Conservation (phyloP, 768 basidiomycete species). For the Gelatoporia subvermispora region DNA sequence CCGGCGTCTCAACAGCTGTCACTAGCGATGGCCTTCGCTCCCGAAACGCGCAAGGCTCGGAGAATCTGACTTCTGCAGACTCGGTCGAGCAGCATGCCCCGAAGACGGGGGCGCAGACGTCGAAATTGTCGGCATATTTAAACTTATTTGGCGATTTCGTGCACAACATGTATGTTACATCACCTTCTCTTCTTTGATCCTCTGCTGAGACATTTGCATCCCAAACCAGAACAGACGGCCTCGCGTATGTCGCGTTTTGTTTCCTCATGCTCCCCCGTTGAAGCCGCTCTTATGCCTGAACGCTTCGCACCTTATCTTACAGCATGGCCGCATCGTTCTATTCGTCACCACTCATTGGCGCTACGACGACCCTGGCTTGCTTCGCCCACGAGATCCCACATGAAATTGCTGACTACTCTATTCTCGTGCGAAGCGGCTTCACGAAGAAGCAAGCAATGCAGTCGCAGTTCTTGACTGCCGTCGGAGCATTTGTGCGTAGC, state of each 20-base stretch:
- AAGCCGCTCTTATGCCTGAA: constrained; percentile 8
- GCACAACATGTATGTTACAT: constrained; percentile 73
- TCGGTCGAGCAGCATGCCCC: constrained; percentile 18
- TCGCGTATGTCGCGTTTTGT: constrained; percentile 54
- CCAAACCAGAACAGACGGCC: constrained; percentile 73
- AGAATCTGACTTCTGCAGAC: constrained; percentile 20
- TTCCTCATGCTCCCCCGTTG: constrained; percentile 2
- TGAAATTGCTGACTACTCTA: constrained; percentile 97
- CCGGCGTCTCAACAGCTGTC: constrained; percentile 40
- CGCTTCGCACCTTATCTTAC: constrained; percentile 1
- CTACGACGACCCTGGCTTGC: constrained; percentile 91
- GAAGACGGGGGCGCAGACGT: constrained; percentile 44
- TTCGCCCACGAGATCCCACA: constrained; percentile 96
- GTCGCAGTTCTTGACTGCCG: constrained; percentile 86
- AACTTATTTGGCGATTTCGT: constrained; percentile 93
- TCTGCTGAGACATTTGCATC: constrained; percentile 1
- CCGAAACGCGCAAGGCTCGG: constrained; percentile 31
- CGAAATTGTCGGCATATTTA: constrained; percentile 86
- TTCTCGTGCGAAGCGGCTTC: constrained; percentile 84
- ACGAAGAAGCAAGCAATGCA: constrained; percentile 91
- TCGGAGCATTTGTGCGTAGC: constrained; percentile 82
- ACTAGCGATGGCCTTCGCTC: constrained; percentile 46
- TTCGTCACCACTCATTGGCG: constrained; percentile 89
- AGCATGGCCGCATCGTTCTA: constrained; percentile 98
- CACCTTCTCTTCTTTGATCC: constrained; percentile 13